Base-by-base conservation (phyloP, 2,329 filamentous ascomycete genomes). In the Fusarium dlaminii region DNA sequence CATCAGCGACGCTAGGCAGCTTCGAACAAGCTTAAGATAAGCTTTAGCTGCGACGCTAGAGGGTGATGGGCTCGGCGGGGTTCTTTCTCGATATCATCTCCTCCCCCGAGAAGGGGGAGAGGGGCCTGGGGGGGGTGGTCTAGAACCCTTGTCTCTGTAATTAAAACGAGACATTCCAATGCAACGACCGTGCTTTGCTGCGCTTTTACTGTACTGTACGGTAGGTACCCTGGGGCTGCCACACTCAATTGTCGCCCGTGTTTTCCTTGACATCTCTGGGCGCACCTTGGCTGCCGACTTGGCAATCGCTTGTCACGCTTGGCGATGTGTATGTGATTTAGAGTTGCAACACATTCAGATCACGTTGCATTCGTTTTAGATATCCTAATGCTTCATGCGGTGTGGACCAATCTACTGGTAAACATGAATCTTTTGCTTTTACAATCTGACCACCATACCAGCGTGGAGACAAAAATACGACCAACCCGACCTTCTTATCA, bases 11-110 rank as follows among this genome's bases (percentile, higher is more conserved):
- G 55, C 63, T 55, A 68, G 32, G 46, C 46, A 68, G 48, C 36
- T 48, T 62, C 48, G 66, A 68, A 49, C 66, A 68, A 69, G 66
- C 57, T 69, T 45, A 69, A 69, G 66, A 69, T 69, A 69, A 69
- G 67, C 67, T 70, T 70, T 10, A 17, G 20, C 14, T 42, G 27
- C 36, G 22, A 51, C 51, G 58, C 67, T 70, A 70, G 40, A 18
- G 18, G n/a, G 9, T 20, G 29, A 36, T 58, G 29, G 54, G 27
- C 22, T 58, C 6, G 12, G 43, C 58, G 67, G 67, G 65, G 42
- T 17, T 57, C 34, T 63, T 69, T 32, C 66, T 69, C 57, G 51
- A 69, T 68, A 67, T 45, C 34, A 70, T 64, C 43, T 36, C 51
- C 36, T 55, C 42, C 58, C 39, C 67, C 67, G 67, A 70, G 24